Percentiles rank a stretch among this genome's conserved stretches.
phyloP scores from a whole-genome alignment of 1,139 yeast species.

The Zygosaccharomyces pseudobailii region DNA sequence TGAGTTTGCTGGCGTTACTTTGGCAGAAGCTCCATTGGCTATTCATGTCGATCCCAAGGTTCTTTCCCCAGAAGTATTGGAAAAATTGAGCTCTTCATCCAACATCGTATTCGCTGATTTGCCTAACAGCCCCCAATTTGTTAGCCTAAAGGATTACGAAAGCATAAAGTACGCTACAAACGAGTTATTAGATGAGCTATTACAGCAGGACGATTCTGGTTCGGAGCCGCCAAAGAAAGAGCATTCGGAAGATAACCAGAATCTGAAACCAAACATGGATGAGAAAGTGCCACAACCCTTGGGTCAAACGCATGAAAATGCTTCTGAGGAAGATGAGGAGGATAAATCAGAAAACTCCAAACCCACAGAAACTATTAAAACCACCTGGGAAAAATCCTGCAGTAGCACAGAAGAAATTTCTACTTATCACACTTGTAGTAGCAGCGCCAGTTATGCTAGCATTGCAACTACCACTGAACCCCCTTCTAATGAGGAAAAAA shows the following conservation, averaged over 20 bases:
- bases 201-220: conserved; percentile 6
- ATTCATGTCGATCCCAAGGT: conserved; percentile 20
- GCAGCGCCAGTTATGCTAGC: too few relatives aligned
- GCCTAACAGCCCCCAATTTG: conserved; percentile 26
- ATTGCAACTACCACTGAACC: neutral
- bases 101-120: conserved; percentile 25
- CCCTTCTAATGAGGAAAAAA: neutral
- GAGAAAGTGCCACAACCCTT: conserved; percentile 10
- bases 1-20: neutral
- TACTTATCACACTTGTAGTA: too few relatives aligned
- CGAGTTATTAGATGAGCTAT: conserved; percentile 8
- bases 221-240: conserved; percentile 9
- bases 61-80: conserved; percentile 19
- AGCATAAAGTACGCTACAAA: conserved; percentile 15
- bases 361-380: too few relatives aligned
- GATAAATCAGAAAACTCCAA: too few relatives aligned
- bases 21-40: conserved; percentile 11
- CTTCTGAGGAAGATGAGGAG: conserved; percentile 10
- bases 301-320: conserved; percentile 12
- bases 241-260: conserved; percentile 11
- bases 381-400: neutral
- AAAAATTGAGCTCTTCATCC: conserved; percentile 18
- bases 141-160: conserved; percentile 20
- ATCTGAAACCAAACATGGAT: conserved; percentile 10
- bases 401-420: neutral